Evolutionary conservation across 805 yeast genomes (phyloP).

Genomic region (Schizosaccharomyces lindneri): DNA sequence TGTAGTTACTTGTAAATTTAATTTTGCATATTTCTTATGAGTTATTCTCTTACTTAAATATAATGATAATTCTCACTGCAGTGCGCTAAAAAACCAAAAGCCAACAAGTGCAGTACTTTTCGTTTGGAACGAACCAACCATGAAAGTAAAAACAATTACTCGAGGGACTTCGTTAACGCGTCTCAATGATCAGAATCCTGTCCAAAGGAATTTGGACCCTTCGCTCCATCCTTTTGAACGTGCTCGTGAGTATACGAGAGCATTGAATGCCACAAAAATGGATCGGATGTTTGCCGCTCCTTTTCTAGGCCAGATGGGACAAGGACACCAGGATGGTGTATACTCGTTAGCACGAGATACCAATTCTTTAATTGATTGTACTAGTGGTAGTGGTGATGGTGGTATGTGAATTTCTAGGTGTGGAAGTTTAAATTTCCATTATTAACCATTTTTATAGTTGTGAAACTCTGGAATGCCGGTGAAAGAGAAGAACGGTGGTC

Average conservation of each 20-base stretch:
- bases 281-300: constrained; percentile 69
- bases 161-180: constrained; percentile 1
- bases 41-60: no score
- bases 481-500: constrained; percentile 50
- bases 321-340: constrained; percentile 87
- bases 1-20: no score
- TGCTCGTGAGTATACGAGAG: constrained; percentile 87
- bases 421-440: background rate
- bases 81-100: background rate
- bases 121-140: background rate
- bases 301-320: constrained; percentile 79
- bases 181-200: constrained; percentile 4
- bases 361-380: constrained; percentile 42
- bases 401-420: constrained; percentile 2
- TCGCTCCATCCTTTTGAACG: constrained; percentile 91
- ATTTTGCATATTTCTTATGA: no score
- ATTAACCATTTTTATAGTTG: constrained; percentile 14
- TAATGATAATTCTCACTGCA: no score
- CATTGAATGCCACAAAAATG: constrained; percentile 79
- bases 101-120: background rate
- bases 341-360: constrained; percentile 66
- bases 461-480: constrained; percentile 82
- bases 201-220: constrained; percentile 78
- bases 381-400: constrained; percentile 91
- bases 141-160: background rate